A percentile compares a stretch with the other conserved stretches of the same genome.
Conservation (phyloP, 2,329 filamentous ascomycete genomes). For the Colletotrichum caudatum region DNA sequence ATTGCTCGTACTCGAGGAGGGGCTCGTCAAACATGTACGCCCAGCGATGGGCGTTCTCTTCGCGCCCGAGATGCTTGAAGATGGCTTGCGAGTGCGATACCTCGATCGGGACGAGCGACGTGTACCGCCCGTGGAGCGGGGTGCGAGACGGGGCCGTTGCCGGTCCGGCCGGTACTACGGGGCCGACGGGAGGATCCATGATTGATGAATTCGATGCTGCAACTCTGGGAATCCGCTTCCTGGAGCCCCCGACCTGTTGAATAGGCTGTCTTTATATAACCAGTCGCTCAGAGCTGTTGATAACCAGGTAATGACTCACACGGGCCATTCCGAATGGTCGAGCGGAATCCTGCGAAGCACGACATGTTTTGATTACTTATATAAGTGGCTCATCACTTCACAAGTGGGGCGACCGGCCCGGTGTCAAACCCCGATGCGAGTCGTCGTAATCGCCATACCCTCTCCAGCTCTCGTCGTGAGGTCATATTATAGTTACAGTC, state of each 20-base stretch:
- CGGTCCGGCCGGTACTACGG: constrained; percentile 39
- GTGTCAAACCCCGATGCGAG: not conserved
- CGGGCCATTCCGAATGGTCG: not conserved
- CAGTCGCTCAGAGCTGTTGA: not conserved
- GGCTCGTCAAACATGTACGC: constrained; percentile 50
- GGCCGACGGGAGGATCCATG: constrained; percentile 39
- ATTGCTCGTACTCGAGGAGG: constrained; percentile 43
- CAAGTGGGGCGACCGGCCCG: constrained; percentile 20
- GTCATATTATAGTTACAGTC: not conserved
- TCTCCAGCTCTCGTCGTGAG: not conserved
- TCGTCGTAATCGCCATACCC: not conserved
- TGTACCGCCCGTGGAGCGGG: constrained; percentile 48
- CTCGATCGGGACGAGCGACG: constrained; percentile 48
- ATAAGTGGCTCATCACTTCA: not conserved
- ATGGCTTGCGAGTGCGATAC: constrained; percentile 46
- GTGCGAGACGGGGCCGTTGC: constrained; percentile 42
- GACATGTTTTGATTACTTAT: not conserved
- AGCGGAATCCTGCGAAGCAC: not conserved
- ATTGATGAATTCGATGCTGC: not conserved
- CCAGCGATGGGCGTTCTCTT: constrained; percentile 50
- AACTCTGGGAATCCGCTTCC: not conserved
- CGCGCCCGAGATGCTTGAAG: constrained; percentile 51
- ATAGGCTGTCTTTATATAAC: rapidly evolving
- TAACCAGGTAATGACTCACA: not conserved
- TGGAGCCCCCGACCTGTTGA: too few species aligned